Conservation (phyloP, 371 early-diverging fungal species). For the Mortierella sp. region DNA sequence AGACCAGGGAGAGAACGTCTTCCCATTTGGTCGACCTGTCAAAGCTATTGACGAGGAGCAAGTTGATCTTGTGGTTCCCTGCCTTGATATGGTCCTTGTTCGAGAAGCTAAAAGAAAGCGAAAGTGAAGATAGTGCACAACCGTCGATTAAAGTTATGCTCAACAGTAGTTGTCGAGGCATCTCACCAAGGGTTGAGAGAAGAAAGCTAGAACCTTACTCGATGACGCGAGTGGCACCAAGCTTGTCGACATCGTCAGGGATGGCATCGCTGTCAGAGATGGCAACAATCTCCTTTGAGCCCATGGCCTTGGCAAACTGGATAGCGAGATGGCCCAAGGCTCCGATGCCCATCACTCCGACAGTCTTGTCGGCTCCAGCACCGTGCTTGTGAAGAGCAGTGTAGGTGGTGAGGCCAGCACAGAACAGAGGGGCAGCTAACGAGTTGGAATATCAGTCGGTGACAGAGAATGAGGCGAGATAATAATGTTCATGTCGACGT, state of each 20-base stretch:
- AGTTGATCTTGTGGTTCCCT: slow-evolving; percentile 14
- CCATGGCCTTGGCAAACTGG: slow-evolving; percentile 66
- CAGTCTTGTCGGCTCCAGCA: slow-evolving; percentile 61
- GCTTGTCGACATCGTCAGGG: slow-evolving; percentile 18
- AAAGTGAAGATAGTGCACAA: not conserved
- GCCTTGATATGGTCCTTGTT: slow-evolving; percentile 5
- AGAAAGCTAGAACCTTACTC: slow-evolving; percentile 9
- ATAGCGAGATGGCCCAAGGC: slow-evolving; percentile 76
- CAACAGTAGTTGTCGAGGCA: not conserved
- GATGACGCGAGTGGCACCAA: slow-evolving; percentile 17
- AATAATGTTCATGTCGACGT: not conserved
- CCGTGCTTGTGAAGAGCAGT: slow-evolving; percentile 63
- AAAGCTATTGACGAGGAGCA: slow-evolving; percentile 25
- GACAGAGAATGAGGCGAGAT: not conserved
- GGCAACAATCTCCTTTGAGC: slow-evolving; percentile 17
- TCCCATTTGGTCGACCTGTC: slow-evolving; percentile 26
- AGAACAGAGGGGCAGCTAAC: slow-evolving; percentile 68
- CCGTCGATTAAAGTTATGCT: not conserved
- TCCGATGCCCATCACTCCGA: slow-evolving; percentile 77
- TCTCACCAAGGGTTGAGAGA: not conserved
- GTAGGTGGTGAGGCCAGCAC: slow-evolving; percentile 72
- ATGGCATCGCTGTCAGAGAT: not conserved
- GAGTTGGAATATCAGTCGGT: not conserved
- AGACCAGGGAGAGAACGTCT: slow-evolving; percentile 26
- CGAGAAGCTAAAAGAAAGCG: not conserved